Conservation (phyloP, 352 stramenopile genomes). For the Pythium guiyangense region DNA sequence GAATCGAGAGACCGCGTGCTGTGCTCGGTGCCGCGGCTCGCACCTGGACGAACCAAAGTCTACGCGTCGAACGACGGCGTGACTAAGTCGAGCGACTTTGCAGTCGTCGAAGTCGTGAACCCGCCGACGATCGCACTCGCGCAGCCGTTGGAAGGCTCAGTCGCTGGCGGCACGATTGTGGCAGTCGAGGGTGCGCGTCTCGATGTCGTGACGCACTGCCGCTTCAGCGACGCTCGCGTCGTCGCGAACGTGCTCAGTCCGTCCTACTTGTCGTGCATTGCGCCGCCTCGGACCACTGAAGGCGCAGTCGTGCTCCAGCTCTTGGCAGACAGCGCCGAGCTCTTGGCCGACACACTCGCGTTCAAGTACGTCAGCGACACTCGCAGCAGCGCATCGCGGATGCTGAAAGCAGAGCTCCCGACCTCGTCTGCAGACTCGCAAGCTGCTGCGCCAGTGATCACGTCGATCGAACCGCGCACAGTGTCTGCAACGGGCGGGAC, state of each 20-base stretch:
- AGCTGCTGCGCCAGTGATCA: conserved; percentile 14
- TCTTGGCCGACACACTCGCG: conserved; percentile 26
- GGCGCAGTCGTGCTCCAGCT: conserved; percentile 42
- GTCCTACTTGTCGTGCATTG: conserved; percentile 22
- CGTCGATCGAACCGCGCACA: conserved; percentile 10
- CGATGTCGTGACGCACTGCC: conserved; percentile 55
- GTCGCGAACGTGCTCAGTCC: conserved; percentile 20
- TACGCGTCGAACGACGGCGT: conserved; percentile 52
- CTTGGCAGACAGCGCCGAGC: conserved; percentile 26
- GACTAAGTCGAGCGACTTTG: conserved; percentile 34
- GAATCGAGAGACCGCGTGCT: conserved; percentile 28
- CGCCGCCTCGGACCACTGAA: conserved; percentile 29
- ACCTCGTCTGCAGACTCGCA: neutral
- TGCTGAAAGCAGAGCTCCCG: neutral
- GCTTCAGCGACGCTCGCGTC: conserved; percentile 46
- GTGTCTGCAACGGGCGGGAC: conserved; percentile 40
- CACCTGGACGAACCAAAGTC: conserved; percentile 23
- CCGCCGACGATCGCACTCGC: conserved; percentile 43
- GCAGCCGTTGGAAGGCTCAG: conserved; percentile 19
- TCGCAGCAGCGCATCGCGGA: neutral
- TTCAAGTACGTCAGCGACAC: conserved; percentile 39
- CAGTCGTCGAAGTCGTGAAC: conserved; percentile 30
- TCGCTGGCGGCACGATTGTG: conserved; percentile 38
- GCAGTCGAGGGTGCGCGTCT: conserved; percentile 44
- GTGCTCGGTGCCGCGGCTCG: conserved; percentile 28